Evolutionary conservation across 2,329 filamentous ascomycete genomes (phyloP).

Genomic region (Metarhizium sp.): DNA sequence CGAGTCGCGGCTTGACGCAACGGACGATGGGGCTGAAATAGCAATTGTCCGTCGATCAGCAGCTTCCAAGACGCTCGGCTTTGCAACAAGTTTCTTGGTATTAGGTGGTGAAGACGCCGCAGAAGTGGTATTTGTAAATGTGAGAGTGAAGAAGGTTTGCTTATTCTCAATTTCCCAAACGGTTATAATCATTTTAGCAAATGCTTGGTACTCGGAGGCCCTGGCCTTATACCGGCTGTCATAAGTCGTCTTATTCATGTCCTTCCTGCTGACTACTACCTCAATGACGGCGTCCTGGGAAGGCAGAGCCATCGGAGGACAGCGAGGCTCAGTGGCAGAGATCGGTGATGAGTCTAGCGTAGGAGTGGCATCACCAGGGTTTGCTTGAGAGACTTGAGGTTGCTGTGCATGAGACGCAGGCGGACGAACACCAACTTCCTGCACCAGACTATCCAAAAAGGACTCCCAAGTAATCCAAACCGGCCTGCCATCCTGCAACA

Average conservation of each 20-base stretch:
- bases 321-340: constrained; percentile 23
- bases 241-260: constrained; percentile 28
- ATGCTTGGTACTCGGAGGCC: constrained; percentile 33
- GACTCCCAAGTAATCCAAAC: constrained; percentile 50
- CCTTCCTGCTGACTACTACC: constrained; percentile 51
- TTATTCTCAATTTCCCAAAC: constrained; percentile 61
- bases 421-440: constrained; percentile 28
- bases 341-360: constrained; percentile 15
- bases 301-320: constrained; percentile 15
- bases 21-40: constrained; percentile 36
- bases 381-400: constrained; percentile 10
- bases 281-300: constrained; percentile 56
- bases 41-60: constrained; percentile 35
- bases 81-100: constrained; percentile 28
- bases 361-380: constrained; percentile 28
- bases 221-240: constrained; percentile 24
- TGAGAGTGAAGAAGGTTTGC: constrained; percentile 62
- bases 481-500: constrained; percentile 57
- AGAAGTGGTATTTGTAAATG: constrained; percentile 56
- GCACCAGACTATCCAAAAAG: constrained; percentile 45
- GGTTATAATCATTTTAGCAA: constrained; percentile 68
- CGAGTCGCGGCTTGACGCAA: constrained; percentile 37
- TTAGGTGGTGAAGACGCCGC: constrained; percentile 21
- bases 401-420: constrained; percentile 13
- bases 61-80: constrained; percentile 31